Conservation (phyloP, 164 flowering plant species). For the Cinnamomum chago region DNA sequence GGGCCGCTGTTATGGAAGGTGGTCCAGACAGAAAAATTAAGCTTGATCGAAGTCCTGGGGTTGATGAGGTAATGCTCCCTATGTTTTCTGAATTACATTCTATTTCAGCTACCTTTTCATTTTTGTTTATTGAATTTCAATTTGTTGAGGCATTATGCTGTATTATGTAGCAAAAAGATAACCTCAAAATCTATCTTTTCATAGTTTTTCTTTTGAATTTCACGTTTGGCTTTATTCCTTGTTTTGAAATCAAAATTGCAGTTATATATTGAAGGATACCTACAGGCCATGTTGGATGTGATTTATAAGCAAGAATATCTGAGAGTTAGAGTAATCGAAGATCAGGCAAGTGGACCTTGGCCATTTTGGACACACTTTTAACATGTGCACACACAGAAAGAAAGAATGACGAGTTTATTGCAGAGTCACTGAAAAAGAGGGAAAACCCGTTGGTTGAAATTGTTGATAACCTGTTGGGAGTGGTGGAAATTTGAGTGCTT, state of each 20-base stretch:
- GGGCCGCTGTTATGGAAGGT: constrained; percentile 85
- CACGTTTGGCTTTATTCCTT: constrained; percentile 1
- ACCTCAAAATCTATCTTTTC: background rate
- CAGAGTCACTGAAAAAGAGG: background rate
- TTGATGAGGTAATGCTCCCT: constrained; percentile 67
- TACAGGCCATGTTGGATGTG: constrained; percentile 93
- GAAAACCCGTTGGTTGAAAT: background rate
- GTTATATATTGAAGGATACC: constrained; percentile 91
- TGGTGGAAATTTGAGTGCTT: background rate
- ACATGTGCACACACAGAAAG: background rate
- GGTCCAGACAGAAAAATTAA: constrained; percentile 88
- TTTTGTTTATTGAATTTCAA: background rate
- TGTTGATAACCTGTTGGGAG: background rate
- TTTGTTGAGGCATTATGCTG: background rate
- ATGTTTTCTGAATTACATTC: background rate
- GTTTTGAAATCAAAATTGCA: constrained; percentile 31
- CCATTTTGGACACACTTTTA: background rate
- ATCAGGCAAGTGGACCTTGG: constrained; percentile 45
- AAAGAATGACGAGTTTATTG: background rate
- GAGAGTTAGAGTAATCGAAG: constrained; percentile 76
- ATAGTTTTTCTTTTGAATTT: background rate
- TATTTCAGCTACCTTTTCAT: background rate
- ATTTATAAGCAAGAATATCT: constrained; percentile 89
- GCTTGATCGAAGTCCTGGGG: constrained; percentile 82
- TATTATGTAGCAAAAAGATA: background rate